phyloP scores from a whole-genome alignment of 441 rosid species.

The Adansonia madagascariensis region DNA sequence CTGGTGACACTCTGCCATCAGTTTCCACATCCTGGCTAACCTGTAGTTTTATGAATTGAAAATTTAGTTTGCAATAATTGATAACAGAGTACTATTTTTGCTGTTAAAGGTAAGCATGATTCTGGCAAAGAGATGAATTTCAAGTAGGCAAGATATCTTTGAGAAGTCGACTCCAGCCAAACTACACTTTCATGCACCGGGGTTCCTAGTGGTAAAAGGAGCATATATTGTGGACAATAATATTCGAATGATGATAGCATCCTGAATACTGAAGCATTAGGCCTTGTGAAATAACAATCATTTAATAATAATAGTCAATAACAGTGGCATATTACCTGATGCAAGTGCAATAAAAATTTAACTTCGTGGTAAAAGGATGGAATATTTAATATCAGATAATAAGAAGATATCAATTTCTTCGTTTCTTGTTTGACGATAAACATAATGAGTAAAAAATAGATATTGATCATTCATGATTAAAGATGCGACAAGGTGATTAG shows the following conservation, averaged over 20 bases:
- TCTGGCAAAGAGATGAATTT: neutral
- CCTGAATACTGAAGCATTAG: no score
- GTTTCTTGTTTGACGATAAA: neutral
- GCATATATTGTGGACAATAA: neutral
- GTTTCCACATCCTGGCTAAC: conserved; percentile 88
- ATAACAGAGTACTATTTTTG: neutral
- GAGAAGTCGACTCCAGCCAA: neutral
- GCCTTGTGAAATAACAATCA: neutral
- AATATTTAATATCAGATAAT: neutral
- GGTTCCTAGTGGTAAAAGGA: neutral
- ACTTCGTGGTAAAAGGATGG: neutral
- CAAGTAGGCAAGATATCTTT: neutral
- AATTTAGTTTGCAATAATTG: neutral
- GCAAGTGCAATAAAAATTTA: neutral
- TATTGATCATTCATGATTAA: neutral
- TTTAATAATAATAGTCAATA: neutral
- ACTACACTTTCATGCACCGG: neutral
- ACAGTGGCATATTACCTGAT: neutral
- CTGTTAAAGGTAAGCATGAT: neutral
- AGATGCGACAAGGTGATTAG: neutral
- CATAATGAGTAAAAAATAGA: neutral
- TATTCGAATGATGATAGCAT: no score
- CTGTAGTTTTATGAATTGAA: conserved; percentile 44
- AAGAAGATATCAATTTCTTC: neutral
- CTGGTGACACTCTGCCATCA: conserved; percentile 91